phyloP scores from a whole-genome alignment of 345 rosid genomes.

The Rubroshorea leprosula region DNA sequence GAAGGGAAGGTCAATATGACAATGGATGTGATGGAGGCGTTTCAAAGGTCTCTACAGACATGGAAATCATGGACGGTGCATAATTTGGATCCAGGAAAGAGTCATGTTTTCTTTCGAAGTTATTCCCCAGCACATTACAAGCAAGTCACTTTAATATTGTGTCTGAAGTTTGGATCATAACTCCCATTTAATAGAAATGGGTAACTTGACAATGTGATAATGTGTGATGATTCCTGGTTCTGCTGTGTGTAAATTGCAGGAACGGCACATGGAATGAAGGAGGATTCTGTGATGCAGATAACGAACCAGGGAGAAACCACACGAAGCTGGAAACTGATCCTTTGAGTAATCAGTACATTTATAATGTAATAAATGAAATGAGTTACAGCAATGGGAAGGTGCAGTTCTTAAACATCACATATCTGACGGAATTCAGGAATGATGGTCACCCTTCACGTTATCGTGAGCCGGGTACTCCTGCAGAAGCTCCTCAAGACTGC shows the following conservation, averaged over 20 bases:
- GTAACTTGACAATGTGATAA: not conserved
- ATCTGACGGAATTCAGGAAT: constrained; percentile 58
- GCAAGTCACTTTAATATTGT: constrained; percentile 29
- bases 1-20: constrained; percentile 52
- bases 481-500: constrained; percentile 77
- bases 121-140: constrained; percentile 81
- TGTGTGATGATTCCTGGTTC: not conserved
- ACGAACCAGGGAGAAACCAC: constrained; percentile 46
- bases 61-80: constrained; percentile 54
- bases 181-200: too few relatives aligned
- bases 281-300: constrained; percentile 61
- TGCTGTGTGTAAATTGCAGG: constrained; percentile 32
- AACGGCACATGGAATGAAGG: constrained; percentile 75
- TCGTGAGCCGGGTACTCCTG: constrained; percentile 54
- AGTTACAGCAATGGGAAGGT: constrained; percentile 35
- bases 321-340: constrained; percentile 45
- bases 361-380: constrained; percentile 43
- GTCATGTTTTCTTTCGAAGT: constrained; percentile 64
- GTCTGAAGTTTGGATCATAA: too few relatives aligned
- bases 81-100: constrained; percentile 40
- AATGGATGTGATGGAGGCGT: constrained; percentile 64
- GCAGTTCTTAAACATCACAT: constrained; percentile 62
- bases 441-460: constrained; percentile 77
- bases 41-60: constrained; percentile 57
- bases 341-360: constrained; percentile 40